Evolutionary conservation across 768 basidiomycete species (phyloP).

Genomic region (Leccinum broughii): DNA sequence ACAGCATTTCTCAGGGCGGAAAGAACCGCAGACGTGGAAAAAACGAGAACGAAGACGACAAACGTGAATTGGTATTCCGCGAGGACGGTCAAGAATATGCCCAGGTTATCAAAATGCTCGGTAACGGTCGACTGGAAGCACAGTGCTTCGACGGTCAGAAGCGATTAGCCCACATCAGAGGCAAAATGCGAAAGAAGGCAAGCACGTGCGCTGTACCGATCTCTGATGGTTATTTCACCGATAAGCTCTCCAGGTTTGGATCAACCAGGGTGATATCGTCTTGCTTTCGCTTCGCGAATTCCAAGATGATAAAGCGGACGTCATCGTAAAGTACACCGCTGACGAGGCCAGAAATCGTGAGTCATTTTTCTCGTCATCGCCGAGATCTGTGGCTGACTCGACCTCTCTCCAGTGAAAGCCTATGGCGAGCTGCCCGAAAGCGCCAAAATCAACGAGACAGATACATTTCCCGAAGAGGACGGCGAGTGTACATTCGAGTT

Average conservation of each 20-base stretch:
- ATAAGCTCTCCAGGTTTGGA: constrained; percentile 77
- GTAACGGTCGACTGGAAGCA: constrained; percentile 95
- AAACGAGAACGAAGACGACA: constrained; percentile 99
- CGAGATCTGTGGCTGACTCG: constrained; percentile 12
- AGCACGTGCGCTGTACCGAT: constrained; percentile 20
- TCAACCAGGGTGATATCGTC: constrained; percentile 97
- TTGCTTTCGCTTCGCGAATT: constrained; percentile 95
- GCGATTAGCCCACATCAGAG: constrained; percentile 94
- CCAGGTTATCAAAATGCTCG: constrained; percentile 98
- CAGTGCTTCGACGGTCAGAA: constrained; percentile 99
- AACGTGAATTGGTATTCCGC: constrained; percentile 97
- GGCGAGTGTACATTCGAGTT: constrained; percentile 90
- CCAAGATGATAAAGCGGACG: constrained; percentile 99
- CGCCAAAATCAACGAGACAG: constrained; percentile 97
- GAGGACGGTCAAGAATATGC: constrained; percentile 99
- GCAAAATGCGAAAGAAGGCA: constrained; percentile 99
- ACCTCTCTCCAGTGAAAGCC: constrained; percentile 69
- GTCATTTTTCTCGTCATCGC: constrained; percentile 26
- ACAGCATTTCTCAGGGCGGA: constrained; percentile 67
- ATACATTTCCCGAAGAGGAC: constrained; percentile 88
- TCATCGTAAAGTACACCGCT: constrained; percentile 97
- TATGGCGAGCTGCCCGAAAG: constrained; percentile 97
- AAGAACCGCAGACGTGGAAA: constrained; percentile 99
- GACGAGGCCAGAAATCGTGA: constrained; percentile 85
- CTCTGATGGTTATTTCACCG: constrained; percentile 7